Evolutionary conservation across 2,329 filamentous ascomycete species (phyloP).

Genomic region (Pezicula radicicola): DNA sequence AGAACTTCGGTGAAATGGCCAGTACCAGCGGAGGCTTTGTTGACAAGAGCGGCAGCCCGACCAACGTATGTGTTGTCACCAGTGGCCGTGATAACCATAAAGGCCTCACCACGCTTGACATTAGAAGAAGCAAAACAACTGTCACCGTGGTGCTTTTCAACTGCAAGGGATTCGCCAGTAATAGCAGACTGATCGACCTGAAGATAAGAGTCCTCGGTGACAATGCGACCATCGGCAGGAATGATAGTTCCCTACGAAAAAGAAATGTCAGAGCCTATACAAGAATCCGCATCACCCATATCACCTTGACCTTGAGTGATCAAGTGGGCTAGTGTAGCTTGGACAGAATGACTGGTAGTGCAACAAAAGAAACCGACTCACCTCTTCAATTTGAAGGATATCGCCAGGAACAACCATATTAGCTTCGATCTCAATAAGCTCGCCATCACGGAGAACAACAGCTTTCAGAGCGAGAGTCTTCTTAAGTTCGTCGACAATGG

Average conservation of each 20-base stretch:
- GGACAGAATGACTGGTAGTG: too few relatives aligned
- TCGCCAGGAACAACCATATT: conserved; percentile 85
- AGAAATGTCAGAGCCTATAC: conserved; percentile 8
- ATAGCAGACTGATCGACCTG: conserved; percentile 92
- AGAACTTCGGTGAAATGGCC: conserved; percentile 92
- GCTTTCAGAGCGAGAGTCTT: conserved; percentile 88
- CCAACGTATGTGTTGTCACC: conserved; percentile 91
- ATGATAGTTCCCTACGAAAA: conserved; percentile 71
- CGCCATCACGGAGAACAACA: conserved; percentile 78
- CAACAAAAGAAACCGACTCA: conserved; percentile 21
- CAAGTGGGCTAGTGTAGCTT: too few relatives aligned
- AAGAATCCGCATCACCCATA: neutral
- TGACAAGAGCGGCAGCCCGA: conserved; percentile 82
- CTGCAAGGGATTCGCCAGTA: conserved; percentile 87
- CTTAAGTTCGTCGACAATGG: conserved; percentile 87
- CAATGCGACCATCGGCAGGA: conserved; percentile 81
- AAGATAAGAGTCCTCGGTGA: conserved; percentile 79
- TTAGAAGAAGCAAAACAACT: conserved; percentile 81
- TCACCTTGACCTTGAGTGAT: too few relatives aligned
- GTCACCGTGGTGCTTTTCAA: conserved; percentile 83
- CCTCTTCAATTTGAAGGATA: conserved; percentile 83
- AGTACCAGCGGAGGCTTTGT: conserved; percentile 66
- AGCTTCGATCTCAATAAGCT: conserved; percentile 75
- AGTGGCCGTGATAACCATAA: conserved; percentile 77
- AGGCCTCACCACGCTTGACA: conserved; percentile 87